Evolutionary conservation across 345 rosid species (phyloP).

Genomic region (Boechera retrofracta): DNA sequence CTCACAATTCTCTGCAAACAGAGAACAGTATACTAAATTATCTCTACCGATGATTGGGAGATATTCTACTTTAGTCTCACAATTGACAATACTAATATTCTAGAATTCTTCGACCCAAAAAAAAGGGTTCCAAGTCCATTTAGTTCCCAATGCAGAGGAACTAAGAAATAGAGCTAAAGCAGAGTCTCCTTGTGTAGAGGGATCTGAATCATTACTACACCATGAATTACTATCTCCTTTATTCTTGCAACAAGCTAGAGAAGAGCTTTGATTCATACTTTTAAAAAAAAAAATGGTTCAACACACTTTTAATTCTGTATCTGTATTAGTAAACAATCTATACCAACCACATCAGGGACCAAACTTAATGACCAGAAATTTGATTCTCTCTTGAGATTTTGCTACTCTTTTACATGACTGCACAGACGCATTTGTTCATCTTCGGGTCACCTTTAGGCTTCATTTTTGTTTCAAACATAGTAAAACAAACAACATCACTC

Average conservation of each 20-base stretch:
- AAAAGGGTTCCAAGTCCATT: background rate
- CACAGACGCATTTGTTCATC: slow-evolving; percentile 87
- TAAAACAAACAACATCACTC: slow-evolving; percentile 27
- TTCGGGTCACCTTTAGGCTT: slow-evolving; percentile 58
- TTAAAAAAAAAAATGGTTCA: slow-evolving; percentile 7
- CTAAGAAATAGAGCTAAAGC: slow-evolving; percentile 15
- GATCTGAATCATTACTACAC: slow-evolving; percentile 5
- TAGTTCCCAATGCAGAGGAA: background rate
- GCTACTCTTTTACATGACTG: slow-evolving; percentile 61
- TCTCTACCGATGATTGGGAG: background rate
- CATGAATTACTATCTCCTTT: background rate
- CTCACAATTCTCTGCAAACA: background rate
- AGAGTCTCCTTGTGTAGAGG: slow-evolving; percentile 1
- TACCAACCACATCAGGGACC: slow-evolving; percentile 32
- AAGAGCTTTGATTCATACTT: slow-evolving; percentile 34
- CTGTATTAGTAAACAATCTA: slow-evolving; percentile 43
- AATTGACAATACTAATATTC: background rate
- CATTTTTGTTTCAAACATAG: slow-evolving; percentile 64
- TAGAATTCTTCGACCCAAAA: background rate
- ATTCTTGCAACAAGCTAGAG: slow-evolving; percentile 20
- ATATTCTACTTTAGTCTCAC: background rate
- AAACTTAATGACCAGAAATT: slow-evolving; percentile 15
- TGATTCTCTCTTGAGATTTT: background rate
- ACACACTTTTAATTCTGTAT: slow-evolving; percentile 25
- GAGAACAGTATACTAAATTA: background rate